phyloP scores from a whole-genome alignment of 2,329 filamentous ascomycete genomes.

The Dactylellina leptospora region DNA sequence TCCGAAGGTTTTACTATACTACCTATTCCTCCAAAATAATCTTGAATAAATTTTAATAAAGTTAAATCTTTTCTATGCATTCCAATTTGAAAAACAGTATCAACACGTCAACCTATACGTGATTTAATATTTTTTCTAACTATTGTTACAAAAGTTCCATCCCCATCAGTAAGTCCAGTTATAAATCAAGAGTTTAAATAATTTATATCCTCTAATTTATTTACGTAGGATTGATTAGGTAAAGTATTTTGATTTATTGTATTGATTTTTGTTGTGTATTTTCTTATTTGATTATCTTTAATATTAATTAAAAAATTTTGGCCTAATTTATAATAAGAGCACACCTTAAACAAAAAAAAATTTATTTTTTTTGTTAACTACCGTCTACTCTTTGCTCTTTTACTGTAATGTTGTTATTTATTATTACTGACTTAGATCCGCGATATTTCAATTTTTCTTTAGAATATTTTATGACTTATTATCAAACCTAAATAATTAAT shows the following conservation, averaged over 20 bases:
- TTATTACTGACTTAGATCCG: slow-evolving; percentile 15
- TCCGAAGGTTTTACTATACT: slow-evolving; percentile 5
- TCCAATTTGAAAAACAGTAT: slow-evolving; percentile 7
- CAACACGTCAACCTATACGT: slow-evolving; percentile 2
- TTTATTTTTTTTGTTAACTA: background rate
- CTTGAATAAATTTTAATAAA: slow-evolving; percentile 21
- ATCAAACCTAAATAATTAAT: slow-evolving; percentile 13
- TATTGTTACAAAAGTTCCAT: slow-evolving; percentile 1
- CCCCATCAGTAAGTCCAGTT: slow-evolving; percentile 5
- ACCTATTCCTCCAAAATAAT: slow-evolving; percentile 11
- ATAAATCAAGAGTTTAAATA: slow-evolving; percentile 9
- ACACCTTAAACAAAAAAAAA: slow-evolving; percentile 8
- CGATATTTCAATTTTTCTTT: slow-evolving; percentile 10
- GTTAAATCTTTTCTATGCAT: slow-evolving; percentile 15
- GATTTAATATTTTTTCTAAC: slow-evolving; percentile 8
- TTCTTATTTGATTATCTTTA: background rate
- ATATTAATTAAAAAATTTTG: background rate
- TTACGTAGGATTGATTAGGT: background rate
- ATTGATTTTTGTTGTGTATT: background rate
- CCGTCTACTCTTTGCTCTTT: slow-evolving; percentile 23
- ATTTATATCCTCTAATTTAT: background rate
- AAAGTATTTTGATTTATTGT: background rate
- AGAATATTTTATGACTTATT: slow-evolving; percentile 10
- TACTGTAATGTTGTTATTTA: slow-evolving; percentile 1
- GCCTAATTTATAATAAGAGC: slow-evolving; percentile 12